These are phyloP conservation scores for Aegilops sharonensis DNA, from an alignment of 176 grass and related monocot genomes.

Conservation along the genomic window DNA sequence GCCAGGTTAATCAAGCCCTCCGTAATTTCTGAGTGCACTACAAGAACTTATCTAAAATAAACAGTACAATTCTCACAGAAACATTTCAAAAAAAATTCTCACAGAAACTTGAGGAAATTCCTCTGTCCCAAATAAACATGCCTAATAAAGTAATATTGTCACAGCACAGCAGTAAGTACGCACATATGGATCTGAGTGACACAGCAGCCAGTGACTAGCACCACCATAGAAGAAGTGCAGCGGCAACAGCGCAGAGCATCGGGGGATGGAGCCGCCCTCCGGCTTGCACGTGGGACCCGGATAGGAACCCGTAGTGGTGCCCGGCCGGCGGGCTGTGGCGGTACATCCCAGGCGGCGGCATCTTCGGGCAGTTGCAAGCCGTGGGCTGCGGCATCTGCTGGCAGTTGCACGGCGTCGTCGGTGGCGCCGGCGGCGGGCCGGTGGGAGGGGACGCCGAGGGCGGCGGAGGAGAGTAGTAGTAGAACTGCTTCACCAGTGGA, in stretches of 20 bases:
- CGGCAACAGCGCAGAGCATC: background rate
- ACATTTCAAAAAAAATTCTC: background rate
- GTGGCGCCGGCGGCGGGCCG: background rate
- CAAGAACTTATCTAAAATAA: background rate
- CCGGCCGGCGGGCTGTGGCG: background rate
- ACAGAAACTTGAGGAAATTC: background rate
- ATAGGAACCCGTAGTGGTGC: slow-evolving; percentile 25
- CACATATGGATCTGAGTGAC: background rate
- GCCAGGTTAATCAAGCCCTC: background rate
- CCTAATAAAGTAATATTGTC: background rate
- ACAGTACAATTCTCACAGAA: background rate
- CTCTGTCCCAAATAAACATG: background rate
- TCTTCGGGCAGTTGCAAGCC: background rate
- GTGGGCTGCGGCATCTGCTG: background rate
- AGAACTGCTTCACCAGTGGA: slow-evolving; percentile 24
- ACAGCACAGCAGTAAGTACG: background rate
- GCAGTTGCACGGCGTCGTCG: slow-evolving; percentile 16
- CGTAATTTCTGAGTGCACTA: background rate
- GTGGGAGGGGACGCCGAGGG: background rate
- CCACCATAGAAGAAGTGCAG: background rate
- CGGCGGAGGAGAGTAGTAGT: slow-evolving; percentile 57
- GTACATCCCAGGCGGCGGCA: background rate
- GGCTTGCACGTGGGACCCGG: background rate
- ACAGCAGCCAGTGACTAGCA: background rate
- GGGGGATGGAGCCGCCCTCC: background rate